Base-by-base conservation (phyloP, 2,329 filamentous ascomycete genomes). In the Ophiostoma populinum region DNA sequence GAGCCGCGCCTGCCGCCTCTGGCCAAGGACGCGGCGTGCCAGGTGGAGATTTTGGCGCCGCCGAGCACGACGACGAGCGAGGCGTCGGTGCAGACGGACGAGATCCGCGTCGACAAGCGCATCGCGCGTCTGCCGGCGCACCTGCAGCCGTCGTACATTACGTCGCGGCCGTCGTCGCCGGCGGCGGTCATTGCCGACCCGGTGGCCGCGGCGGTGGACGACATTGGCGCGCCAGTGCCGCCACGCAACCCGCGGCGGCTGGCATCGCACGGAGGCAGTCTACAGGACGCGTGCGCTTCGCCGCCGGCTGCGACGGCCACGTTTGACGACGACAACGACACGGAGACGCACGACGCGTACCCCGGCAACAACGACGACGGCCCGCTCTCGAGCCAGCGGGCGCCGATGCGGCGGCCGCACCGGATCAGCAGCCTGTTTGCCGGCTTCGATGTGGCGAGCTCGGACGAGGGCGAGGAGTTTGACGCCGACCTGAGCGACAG, bases 351-450 rank as follows among this genome's bases (percentile, higher is more conserved):
- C 28, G 75, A 86, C 47, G 65, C 68, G 2, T 86, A 85, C 50
- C 76, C 78, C 2, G 78, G 76, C 0, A 82, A 83, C 51, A 85
- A 86, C 46, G 80, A 90, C 46, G 76, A 86, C 47, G 79, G 79
- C 0, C 78, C 80, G 2, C 56, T 85, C 26, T 73, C 75, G 2
- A 58, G 54, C 37, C 63, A 70, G 11, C 67, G 63, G 35, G 63
- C 65, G 2, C 67, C 73, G 2, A 62, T 79, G 49, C 68, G 75
- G 40, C 68, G 76, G 12, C 79, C 80, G 1, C 75, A 80, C 48
- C 67, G 81, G 37, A 75, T 81, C 32, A 87, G 80, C 54, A 90
- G 80, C 49, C 60, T 92, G n/a, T 90, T 90, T 53, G 80, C 81
- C 21, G 81, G 81, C 0, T 90, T 92, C 45, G 80, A 87, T 31